phyloP scores from a whole-genome alignment of 768 basidiomycete genomes.

The Russula lepida region DNA sequence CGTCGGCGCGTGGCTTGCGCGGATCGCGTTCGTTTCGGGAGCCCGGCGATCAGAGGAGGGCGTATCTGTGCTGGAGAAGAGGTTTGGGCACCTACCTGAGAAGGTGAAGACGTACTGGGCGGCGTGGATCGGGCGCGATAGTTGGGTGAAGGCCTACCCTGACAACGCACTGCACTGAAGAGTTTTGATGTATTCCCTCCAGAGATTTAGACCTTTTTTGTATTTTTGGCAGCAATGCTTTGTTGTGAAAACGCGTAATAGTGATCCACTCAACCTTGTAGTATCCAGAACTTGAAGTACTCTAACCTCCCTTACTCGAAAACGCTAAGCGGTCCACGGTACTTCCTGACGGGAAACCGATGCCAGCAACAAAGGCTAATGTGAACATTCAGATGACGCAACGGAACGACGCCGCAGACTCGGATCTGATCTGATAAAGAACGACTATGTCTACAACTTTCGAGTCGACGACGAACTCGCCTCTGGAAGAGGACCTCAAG shows the following conservation, averaged over 20 bases:
- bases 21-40: conserved; percentile 35
- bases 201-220: too few species aligned
- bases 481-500: conserved; percentile 57
- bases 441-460: background rate
- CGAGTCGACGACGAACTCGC: conserved; percentile 23
- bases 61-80: conserved; percentile 32
- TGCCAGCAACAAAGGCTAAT: too few species aligned
- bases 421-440: background rate
- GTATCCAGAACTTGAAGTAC: too few species aligned
- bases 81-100: conserved; percentile 32
- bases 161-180: conserved; percentile 23
- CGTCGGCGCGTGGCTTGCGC: conserved; percentile 44
- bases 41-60: conserved; percentile 33
- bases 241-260: too few species aligned
- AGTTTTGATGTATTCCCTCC: too few species aligned
- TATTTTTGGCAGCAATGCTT: too few species aligned
- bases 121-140: conserved; percentile 38
- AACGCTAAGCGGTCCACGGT: too few species aligned
- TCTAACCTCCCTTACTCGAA: too few species aligned
- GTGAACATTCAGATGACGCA: too few species aligned
- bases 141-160: conserved; percentile 32
- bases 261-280: too few species aligned
- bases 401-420: too few species aligned
- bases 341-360: too few species aligned
- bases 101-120: conserved; percentile 37